Evolutionary conservation across 768 basidiomycete species (phyloP).

Genomic region (Naganishia vaughanmartiniae): DNA sequence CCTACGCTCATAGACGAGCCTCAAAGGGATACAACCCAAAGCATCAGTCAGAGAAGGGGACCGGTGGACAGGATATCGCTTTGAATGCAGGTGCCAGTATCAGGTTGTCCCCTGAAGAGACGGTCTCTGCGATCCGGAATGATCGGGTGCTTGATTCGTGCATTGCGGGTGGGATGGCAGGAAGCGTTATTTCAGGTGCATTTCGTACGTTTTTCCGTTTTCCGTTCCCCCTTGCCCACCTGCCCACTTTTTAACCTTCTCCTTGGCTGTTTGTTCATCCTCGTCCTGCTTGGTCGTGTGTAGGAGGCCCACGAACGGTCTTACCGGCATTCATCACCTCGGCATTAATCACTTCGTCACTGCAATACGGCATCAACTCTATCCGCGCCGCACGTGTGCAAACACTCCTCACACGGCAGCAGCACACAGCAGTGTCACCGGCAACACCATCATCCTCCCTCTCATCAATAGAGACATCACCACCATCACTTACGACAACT

Average conservation of each 20-base stretch:
- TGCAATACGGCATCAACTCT: slow-evolving; percentile 73
- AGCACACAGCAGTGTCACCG: background rate
- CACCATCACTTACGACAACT: background rate
- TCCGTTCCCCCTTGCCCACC: background rate
- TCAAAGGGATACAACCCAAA: slow-evolving; percentile 31
- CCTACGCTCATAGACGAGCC: slow-evolving; percentile 52
- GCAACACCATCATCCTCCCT: background rate
- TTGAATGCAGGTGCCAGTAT: too few relatives aligned
- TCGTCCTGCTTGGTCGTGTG: background rate
- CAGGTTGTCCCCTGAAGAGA: background rate
- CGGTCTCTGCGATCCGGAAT: slow-evolving; percentile 1
- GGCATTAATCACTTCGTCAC: slow-evolving; percentile 59
- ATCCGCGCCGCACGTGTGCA: slow-evolving; percentile 62
- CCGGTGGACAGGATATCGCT: too few relatives aligned
- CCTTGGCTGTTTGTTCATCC: background rate
- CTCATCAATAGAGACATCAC: background rate
- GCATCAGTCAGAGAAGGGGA: too few relatives aligned
- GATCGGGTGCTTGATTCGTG: slow-evolving; percentile 28
- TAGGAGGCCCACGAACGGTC: slow-evolving; percentile 65
- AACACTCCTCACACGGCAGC: slow-evolving; percentile 54
- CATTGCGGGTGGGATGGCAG: slow-evolving; percentile 26
- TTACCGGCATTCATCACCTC: slow-evolving; percentile 64
- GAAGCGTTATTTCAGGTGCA: slow-evolving; percentile 7
- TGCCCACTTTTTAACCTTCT: too few relatives aligned
- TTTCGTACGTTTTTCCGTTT: slow-evolving; percentile 10